Evolutionary conservation across 768 basidiomycete species (phyloP).

Genomic region (Boletus coccyginus): DNA sequence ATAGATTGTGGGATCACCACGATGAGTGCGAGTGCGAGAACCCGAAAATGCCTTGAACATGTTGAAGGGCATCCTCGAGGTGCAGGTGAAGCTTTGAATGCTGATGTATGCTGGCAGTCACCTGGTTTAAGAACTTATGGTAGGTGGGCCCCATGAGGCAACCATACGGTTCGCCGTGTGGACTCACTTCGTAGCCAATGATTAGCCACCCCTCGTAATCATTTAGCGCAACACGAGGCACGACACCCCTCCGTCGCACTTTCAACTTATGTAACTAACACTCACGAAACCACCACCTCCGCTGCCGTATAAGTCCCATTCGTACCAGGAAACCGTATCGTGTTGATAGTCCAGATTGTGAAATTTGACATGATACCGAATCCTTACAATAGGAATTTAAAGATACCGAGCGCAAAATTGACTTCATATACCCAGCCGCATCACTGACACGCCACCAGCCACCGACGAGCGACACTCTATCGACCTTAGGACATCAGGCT

Average conservation of each 20-base stretch:
- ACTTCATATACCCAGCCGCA: slow-evolving; percentile 6
- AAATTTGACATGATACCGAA: background rate
- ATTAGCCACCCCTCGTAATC: background rate
- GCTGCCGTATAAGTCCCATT: background rate
- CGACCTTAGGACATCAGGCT: slow-evolving; percentile 14
- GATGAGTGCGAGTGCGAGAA: slow-evolving; percentile 31
- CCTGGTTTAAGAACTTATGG: slow-evolving; percentile 28
- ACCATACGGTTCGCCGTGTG: slow-evolving; percentile 34
- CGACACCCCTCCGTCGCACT: background rate
- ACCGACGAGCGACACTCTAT: background rate
- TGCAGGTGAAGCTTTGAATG: slow-evolving; percentile 15
- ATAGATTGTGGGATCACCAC: slow-evolving; percentile 24
- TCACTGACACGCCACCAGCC: slow-evolving; percentile 11
- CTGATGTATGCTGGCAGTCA: slow-evolving; percentile 9
- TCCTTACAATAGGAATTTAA: background rate
- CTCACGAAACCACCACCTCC: background rate
- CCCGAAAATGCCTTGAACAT: slow-evolving; percentile 36
- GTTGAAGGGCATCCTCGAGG: slow-evolving; percentile 35
- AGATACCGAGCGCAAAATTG: background rate
- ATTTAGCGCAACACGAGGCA: slow-evolving; percentile 11
- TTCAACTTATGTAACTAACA: background rate
- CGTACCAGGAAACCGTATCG: background rate
- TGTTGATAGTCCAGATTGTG: background rate
- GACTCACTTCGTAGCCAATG: background rate
- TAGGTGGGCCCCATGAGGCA: slow-evolving; percentile 25